phyloP scores from a whole-genome alignment of 1,139 yeast species.

The Kurtzmaniella natalensis region DNA sequence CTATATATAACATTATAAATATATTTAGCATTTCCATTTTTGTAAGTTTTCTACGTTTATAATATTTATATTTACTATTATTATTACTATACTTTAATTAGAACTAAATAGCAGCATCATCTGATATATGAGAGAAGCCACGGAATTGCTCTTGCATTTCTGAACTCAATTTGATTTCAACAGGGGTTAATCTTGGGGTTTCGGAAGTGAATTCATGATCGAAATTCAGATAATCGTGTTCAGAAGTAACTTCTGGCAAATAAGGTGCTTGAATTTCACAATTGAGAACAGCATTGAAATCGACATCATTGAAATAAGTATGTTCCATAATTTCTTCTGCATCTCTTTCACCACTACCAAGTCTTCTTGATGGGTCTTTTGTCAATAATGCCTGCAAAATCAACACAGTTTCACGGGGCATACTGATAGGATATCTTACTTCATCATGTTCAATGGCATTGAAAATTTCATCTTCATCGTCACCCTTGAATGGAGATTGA shows the following conservation, averaged over 20 bases:
- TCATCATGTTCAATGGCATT: conserved; percentile 97
- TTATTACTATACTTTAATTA: no score
- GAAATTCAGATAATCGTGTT: conserved; percentile 88
- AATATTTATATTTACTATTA: no score
- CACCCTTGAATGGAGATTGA: conserved; percentile 97
- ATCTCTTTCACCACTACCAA: conserved; percentile 84
- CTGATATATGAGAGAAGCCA: conserved; percentile 89
- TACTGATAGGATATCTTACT: conserved; percentile 94
- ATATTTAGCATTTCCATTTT: no score
- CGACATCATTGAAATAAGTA: conserved; percentile 84
- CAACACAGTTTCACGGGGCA: conserved; percentile 96
- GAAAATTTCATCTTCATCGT: conserved; percentile 96
- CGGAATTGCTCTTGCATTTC: conserved; percentile 95
- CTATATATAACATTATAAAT: no score
- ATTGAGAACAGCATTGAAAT: conserved; percentile 79
- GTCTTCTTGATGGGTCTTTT: conserved; percentile 77
- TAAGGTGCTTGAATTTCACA: conserved; percentile 81
- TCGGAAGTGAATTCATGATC: conserved; percentile 95
- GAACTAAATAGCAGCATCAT: conserved; percentile 51
- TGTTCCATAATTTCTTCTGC: conserved; percentile 94
- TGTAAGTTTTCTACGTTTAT: no score
- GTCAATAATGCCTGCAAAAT: conserved; percentile 86
- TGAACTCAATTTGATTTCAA: conserved; percentile 79
- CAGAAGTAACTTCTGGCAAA: conserved; percentile 73
- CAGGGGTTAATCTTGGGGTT: conserved; percentile 93